phyloP scores from a whole-genome alignment of 257 asterid species.

The Rhazya stricta region DNA sequence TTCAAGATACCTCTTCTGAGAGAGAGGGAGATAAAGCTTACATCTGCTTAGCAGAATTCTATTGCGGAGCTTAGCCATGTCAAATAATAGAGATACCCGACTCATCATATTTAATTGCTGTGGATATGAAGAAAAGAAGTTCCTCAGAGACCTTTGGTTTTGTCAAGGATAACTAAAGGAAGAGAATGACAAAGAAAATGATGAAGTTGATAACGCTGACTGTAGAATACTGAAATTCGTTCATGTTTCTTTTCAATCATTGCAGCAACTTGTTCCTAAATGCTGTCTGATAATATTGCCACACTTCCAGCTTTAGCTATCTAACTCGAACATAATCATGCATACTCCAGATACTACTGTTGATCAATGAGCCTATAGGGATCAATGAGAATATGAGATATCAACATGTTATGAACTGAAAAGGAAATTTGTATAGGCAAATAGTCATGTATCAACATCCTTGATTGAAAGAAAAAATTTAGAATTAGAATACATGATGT shows the following conservation, averaged over 20 bases:
- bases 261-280: not conserved
- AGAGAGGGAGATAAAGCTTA: no score
- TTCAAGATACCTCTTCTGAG: no score
- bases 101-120: not conserved
- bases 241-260: not conserved
- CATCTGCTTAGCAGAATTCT: not conserved
- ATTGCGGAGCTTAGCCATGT: not conserved
- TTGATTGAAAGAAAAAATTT: no score
- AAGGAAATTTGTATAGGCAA: no score
- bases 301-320: no score
- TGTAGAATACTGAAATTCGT: not conserved
- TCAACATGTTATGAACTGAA: no score
- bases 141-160: not conserved
- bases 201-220: slow-evolving; percentile 1
- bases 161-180: not conserved
- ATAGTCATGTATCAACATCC: no score
- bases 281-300: no score
- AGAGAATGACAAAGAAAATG: not conserved
- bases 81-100: not conserved
- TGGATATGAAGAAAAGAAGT: not conserved
- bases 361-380: no score
- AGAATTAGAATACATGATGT: no score
- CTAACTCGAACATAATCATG: no score
- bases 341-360: no score
- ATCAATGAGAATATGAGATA: not conserved